Conservation (phyloP, 177 flowering plant genomes). For the Tripterygium wilfordii region DNA sequence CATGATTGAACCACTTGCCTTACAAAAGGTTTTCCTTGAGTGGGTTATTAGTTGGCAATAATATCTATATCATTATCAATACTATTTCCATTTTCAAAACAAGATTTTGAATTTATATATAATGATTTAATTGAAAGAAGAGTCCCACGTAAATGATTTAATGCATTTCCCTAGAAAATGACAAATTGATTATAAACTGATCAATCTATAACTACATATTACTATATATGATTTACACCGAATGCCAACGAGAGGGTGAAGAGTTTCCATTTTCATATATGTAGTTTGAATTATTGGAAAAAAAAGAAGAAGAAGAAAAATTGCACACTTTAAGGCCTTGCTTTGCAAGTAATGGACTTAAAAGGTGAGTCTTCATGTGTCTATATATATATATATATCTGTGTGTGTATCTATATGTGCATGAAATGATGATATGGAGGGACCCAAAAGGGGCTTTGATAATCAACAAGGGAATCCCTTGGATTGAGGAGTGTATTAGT, state of each 20-base stretch:
- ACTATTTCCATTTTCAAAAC: no score
- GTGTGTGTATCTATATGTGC: no score
- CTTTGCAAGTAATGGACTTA: constrained; percentile 28
- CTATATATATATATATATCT: no score
- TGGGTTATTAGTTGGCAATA: constrained; percentile 35
- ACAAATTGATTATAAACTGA: constrained; percentile 7
- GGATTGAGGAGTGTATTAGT: constrained; percentile 44
- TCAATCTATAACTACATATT: no score
- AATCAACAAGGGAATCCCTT: constrained; percentile 43
- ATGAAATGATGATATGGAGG: constrained; percentile 46
- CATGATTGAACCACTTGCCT: constrained; percentile 30
- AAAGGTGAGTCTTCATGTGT: constrained; percentile 29
- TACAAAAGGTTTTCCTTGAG: constrained; percentile 19
- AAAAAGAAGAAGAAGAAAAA: constrained; percentile 2
- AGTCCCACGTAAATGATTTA: constrained; percentile 18
- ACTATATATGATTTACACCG: constrained; percentile 2
- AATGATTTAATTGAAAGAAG: no score
- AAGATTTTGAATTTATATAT: no score
- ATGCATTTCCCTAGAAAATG: constrained; percentile 10
- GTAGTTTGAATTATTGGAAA: constrained; percentile 18
- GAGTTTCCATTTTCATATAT: neutral
- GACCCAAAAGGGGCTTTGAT: constrained; percentile 22
- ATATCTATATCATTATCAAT: constrained; percentile 29
- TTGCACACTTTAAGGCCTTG: neutral
- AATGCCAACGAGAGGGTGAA: constrained; percentile 6